Conservation (phyloP, 257 asterid genomes). For the Ocimum tenuiflorum region DNA sequence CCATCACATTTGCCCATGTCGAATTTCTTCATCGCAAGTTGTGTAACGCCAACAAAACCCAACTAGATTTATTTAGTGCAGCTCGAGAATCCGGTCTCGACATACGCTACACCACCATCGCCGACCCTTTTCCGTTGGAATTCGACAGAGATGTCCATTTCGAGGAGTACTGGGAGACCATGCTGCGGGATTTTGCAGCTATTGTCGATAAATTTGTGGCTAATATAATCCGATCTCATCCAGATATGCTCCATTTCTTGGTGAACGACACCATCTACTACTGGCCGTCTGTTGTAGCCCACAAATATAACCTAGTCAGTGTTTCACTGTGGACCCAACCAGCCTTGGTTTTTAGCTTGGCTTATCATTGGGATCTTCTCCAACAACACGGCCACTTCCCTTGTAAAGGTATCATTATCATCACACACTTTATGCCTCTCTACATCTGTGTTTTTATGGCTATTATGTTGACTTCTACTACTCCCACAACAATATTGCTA, state of each 20-base stretch:
- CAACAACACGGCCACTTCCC: slow-evolving; percentile 26
- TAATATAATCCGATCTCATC: slow-evolving; percentile 15
- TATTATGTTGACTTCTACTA: no score
- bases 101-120: slow-evolving; percentile 38
- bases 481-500: no score
- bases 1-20: slow-evolving; percentile 18
- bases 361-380: slow-evolving; percentile 29
- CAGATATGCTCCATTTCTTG: slow-evolving; percentile 15
- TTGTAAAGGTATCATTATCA: slow-evolving; percentile 19
- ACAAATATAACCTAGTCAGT: slow-evolving; percentile 27
- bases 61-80: slow-evolving; percentile 6
- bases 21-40: slow-evolving; percentile 13
- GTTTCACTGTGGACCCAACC: slow-evolving; percentile 36
- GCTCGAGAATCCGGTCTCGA: slow-evolving; percentile 41
- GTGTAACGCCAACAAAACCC: neutral
- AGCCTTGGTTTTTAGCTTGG: slow-evolving; percentile 27
- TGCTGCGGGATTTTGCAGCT: slow-evolving; percentile 18
- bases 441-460: no score
- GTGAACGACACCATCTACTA: slow-evolving; percentile 31
- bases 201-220: slow-evolving; percentile 33
- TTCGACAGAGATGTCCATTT: slow-evolving; percentile 25
- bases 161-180: neutral
- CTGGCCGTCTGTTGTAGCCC: slow-evolving; percentile 31
- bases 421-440: neutral
- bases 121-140: slow-evolving; percentile 38